These are phyloP conservation scores for Aspergillus sojae DNA, from an alignment of 2,329 filamentous ascomycete species.

Conservation along the genomic window DNA sequence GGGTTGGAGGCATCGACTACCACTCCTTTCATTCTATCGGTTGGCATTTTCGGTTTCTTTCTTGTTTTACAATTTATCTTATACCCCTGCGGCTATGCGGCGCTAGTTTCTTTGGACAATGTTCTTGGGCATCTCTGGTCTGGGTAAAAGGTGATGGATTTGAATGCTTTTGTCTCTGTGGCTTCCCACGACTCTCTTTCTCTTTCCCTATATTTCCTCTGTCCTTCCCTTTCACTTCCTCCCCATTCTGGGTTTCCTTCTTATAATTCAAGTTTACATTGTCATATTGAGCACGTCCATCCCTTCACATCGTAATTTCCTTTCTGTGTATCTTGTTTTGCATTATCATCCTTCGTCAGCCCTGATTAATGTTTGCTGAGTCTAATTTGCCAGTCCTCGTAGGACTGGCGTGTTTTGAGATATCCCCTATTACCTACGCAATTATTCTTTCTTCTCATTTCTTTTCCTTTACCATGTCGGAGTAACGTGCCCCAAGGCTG, in stretches of 20 bases:
- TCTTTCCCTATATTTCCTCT: not conserved
- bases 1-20: conserved; percentile 11
- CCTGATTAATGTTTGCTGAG: conserved; percentile 10
- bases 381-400: not conserved
- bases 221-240: not conserved
- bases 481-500: conserved; percentile 12
- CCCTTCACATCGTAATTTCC: conserved; percentile 7
- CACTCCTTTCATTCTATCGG: conserved; percentile 5
- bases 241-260: not conserved
- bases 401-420: not conserved
- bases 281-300: conserved; percentile 9
- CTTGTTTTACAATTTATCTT: conserved; percentile 11
- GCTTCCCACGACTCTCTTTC: not conserved
- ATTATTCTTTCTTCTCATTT: not conserved
- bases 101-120: conserved; percentile 17
- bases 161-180: conserved; percentile 1
- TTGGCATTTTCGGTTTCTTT: conserved; percentile 14
- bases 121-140: conserved; percentile 4
- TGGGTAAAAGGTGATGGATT: conserved; percentile 6
- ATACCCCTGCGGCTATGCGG: conserved; percentile 23
- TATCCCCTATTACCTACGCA: conserved; percentile 3
- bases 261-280: not conserved
- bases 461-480: conserved; percentile 1
- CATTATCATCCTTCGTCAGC: not conserved
- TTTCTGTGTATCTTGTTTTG: conserved; percentile 17